Evolutionary conservation across 106 monocot species (phyloP), one percentile per base, ranked within the genome.

Genomic region (Cymbidium sinense): DNA sequence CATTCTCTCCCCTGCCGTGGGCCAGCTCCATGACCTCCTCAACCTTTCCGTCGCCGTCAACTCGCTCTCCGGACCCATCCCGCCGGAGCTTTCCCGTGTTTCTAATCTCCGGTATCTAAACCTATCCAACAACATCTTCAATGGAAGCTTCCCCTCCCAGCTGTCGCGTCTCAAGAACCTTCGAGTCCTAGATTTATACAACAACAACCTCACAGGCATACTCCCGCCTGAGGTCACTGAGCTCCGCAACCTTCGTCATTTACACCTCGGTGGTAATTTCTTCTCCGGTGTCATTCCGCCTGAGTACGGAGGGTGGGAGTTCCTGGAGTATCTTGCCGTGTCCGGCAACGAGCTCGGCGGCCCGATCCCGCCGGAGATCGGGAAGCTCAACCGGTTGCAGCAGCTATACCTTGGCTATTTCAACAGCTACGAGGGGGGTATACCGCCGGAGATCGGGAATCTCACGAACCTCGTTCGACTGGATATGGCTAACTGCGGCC

Each of bases 111-210:
- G 81, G 39, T 43, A 74, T 76, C 91, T 91, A 58, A 88, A 91
- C 54, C 88, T 91, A 78, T 91, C 91, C 73, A 86, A 91, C 81
- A 91, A 91, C 73, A 23, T 85, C 80, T 70, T 91, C 84, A 85
- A 85, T 69, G 78, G 78, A 44, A 75, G 74, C 62, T 83, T 86
- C 70, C 88, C 91, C 18, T n/a, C 58, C 17, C 21, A 54, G 1
- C 50, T 86, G 47, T 64, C 86, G 30, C 5, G 76, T 54, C 78
- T 86, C 36, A 37, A 61, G 13, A 73, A 76, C 52, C 86, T 91
- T 75, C 73, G 71, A 50, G 77, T 86, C 33, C 83, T 91, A 36
- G 91, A 91, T 34, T 73, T 91, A 58, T 91, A 91, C 83, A 88
- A 91, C 84, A 91, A 91, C 81, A 91, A 91, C 64, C 77, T 92